A percentile compares a stretch with the other conserved stretches of the same genome.
These are phyloP conservation scores for Terana coerulea DNA, from an alignment of 768 basidiomycete species.

Conservation along the genomic window DNA sequence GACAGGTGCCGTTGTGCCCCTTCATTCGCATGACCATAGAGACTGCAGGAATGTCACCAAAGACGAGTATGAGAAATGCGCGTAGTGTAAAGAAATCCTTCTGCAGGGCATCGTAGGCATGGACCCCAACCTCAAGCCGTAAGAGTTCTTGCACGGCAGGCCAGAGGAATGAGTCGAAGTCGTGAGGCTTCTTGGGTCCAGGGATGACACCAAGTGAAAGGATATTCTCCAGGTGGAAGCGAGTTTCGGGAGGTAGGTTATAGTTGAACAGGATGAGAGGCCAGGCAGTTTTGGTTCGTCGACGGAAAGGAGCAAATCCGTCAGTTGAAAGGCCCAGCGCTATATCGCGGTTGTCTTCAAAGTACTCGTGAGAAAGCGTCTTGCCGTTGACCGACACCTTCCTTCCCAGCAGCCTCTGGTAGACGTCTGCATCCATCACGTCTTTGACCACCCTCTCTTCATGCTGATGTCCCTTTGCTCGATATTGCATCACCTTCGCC, in stretches of 20 bases:
- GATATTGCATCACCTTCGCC: conserved; percentile 27
- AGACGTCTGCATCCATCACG: neutral
- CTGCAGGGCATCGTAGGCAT: conserved; percentile 11
- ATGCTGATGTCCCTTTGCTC: conserved; percentile 7
- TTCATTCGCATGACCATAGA: conserved; percentile 27
- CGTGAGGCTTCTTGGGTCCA: conserved; percentile 17
- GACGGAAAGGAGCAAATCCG: conserved; percentile 36
- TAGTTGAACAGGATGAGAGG: conserved; percentile 40
- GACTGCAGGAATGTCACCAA: conserved; percentile 26
- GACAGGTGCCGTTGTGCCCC: conserved; percentile 23
- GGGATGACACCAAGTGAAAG: conserved; percentile 22
- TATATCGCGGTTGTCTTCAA: conserved; percentile 36
- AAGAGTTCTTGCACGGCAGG: conserved; percentile 25
- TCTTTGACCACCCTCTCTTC: neutral
- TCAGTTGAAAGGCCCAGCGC: conserved; percentile 41
- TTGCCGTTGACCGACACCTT: conserved; percentile 27
- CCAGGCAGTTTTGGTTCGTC: conserved; percentile 31
- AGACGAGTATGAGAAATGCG: conserved; percentile 20
- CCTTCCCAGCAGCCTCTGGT: neutral
- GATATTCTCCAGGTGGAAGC: conserved; percentile 16
- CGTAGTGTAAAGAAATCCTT: conserved; percentile 18
- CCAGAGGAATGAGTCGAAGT: conserved; percentile 26
- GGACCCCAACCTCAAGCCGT: conserved; percentile 20
- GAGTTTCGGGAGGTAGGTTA: conserved; percentile 25
- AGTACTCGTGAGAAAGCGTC: conserved; percentile 26